Conservation (phyloP, 2,329 filamentous ascomycete genomes). For the Sphaerulina vaccinii region DNA sequence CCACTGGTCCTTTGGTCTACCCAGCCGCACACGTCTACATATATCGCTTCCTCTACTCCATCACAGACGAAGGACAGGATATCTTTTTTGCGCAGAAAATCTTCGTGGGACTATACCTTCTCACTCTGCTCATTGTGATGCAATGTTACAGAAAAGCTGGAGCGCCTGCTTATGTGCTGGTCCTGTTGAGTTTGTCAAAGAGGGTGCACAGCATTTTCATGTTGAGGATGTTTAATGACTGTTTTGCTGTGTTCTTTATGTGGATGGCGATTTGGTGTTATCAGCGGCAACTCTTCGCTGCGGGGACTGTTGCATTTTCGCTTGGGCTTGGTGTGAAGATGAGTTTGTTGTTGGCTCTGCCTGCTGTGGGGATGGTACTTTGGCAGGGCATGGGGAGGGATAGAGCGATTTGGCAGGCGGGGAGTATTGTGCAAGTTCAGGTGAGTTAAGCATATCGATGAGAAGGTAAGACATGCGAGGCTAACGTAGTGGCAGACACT, state of each 20-base stretch:
- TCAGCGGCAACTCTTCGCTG: conserved; percentile 72
- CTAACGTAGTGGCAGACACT: conserved; percentile 44
- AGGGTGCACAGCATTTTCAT: conserved; percentile 91
- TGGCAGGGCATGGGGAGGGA: conserved; percentile 69
- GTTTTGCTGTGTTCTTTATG: conserved; percentile 79
- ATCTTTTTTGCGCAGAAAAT: conserved; percentile 79
- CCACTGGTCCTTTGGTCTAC: conserved; percentile 91
- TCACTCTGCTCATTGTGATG: conserved; percentile 73
- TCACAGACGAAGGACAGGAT: conserved; percentile 74
- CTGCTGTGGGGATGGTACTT: conserved; percentile 74
- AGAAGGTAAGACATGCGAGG: neutral
- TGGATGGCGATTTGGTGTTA: conserved; percentile 78
- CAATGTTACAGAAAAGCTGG: conserved; percentile 74
- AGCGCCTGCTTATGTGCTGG: conserved; percentile 83
- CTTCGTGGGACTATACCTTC: conserved; percentile 77
- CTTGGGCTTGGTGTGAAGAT: conserved; percentile 91
- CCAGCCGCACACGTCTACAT: conserved; percentile 90
- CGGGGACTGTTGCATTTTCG: conserved; percentile 69
- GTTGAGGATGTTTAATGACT: conserved; percentile 92
- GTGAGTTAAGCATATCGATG: conserved; percentile 46
- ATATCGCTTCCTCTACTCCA: conserved; percentile 73
- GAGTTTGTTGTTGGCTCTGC: conserved; percentile 79
- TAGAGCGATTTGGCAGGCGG: conserved; percentile 65
- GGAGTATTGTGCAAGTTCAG: conserved; percentile 76
- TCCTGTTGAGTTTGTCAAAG: conserved; percentile 84